phyloP scores from a whole-genome alignment of 108 stramenopile species.

The Aurantiochytrium sp. region DNA sequence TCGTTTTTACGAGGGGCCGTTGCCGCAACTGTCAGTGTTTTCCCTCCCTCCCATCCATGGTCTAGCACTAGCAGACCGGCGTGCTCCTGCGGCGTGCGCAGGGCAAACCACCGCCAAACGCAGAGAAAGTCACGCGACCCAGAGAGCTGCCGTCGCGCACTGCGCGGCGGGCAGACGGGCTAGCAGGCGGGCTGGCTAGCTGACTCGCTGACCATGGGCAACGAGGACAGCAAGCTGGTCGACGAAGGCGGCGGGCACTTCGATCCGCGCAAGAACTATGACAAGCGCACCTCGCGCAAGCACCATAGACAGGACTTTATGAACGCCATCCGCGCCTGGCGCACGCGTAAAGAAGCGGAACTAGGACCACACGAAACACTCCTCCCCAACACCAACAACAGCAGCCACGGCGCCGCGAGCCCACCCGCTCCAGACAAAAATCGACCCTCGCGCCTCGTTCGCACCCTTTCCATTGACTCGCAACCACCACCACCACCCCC shows the following conservation, averaged over 20 bases:
- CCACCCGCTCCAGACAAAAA: neutral
- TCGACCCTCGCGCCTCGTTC: neutral
- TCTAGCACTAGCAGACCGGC: no score
- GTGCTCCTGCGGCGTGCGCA: no score
- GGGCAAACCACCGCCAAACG: neutral
- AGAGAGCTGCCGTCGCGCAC: neutral
- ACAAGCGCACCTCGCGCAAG: constrained; percentile 10
- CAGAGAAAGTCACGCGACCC: neutral
- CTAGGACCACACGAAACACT: neutral
- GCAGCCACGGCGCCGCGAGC: neutral
- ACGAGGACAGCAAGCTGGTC: neutral
- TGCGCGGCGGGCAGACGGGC: neutral
- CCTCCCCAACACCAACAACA: neutral
- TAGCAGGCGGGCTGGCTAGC: no score
- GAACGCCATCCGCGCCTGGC: neutral
- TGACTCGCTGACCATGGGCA: neutral
- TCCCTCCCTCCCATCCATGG: no score
- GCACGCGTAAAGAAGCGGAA: neutral
- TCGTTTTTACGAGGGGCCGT: no score
- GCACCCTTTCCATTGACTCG: neutral
- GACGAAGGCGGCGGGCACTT: neutral
- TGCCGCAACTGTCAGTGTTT: no score
- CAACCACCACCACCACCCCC: constrained; percentile 3
- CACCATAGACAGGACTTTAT: neutral
- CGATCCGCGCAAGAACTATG: constrained; percentile 2